A percentile compares a stretch with the other conserved stretches of the same genome.
phyloP scores from a whole-genome alignment of 257 asterid species.

The Solanum chmielewskii region DNA sequence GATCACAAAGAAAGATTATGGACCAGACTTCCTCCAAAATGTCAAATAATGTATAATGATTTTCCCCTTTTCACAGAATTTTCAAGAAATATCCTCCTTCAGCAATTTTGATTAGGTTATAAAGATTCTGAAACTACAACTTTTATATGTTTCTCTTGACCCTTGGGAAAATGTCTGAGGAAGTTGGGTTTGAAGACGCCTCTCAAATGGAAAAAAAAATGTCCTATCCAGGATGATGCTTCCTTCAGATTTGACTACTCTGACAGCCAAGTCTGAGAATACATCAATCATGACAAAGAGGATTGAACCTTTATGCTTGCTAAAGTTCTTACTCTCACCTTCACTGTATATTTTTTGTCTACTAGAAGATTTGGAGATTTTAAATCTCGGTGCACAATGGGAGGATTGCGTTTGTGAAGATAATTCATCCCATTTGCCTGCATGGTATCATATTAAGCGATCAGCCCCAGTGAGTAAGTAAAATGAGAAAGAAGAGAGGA shows the following conservation, averaged over 20 bases:
- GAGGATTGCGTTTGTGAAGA: slow-evolving; percentile 88
- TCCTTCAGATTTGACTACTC: not conserved
- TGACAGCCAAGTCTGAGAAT: not conserved
- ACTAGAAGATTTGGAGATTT: slow-evolving; percentile 95
- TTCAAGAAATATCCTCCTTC: not conserved
- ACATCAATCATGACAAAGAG: not conserved
- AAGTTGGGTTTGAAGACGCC: not conserved
- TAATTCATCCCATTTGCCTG: slow-evolving; percentile 97
- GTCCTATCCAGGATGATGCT: not conserved
- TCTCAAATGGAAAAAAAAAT: not conserved
- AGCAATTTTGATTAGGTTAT: not conserved
- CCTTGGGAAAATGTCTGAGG: not conserved
- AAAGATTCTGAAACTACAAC: not conserved
- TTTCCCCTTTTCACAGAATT: not conserved
- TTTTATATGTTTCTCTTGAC: not conserved
- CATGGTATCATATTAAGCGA: slow-evolving; percentile 4
- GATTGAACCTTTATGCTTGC: not conserved
- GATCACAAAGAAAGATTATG: not conserved
- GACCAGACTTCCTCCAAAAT: not conserved
- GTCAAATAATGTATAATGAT: not conserved
- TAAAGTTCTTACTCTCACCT: slow-evolving; percentile 35
- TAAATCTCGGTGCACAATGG: slow-evolving; percentile 85
- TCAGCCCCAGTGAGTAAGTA: not conserved
- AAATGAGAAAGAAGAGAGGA: not conserved
- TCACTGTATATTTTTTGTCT: slow-evolving; percentile 89